Base-by-base conservation (phyloP, 352 stramenopile species). In the Globisporangium middletonii region DNA sequence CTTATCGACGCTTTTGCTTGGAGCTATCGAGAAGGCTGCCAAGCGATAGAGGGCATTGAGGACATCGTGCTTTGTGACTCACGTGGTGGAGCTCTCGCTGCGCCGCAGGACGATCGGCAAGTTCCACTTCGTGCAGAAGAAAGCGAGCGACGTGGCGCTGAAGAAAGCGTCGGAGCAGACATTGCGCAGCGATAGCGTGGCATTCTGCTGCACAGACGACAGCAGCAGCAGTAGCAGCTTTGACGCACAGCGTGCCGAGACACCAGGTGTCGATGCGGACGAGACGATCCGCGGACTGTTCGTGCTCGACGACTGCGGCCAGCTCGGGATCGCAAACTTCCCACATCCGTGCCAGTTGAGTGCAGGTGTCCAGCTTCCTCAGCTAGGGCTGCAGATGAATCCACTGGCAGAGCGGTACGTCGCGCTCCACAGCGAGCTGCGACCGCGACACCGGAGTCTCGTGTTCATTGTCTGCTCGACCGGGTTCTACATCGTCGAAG, bases 391-490 rank as follows among this genome's bases (percentile, higher is more conserved):
- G 16, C 67, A 62, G 13, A 64, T 66, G 35, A 69, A 73, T 16
- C 65, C 67, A 30, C 30, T 51, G 19, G 64, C 58, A 13, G 67
- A 78, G 54, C 57, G 59, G 46, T 75, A 75, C 23, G 55, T 63
- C 27, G 70, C 65, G 15, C 62, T 78, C 41, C 65, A 75, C 47
- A 52, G 54, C 48, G 53, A 65, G 15, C 55, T 45, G 35, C 30
- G 50, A 38, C 16, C 11, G 33, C 45, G 60, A 26, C 67, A 57
- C 23, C 65, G 71, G 19, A 68, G 57, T 46, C 54, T 79, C 28
- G 37, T 59, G 15, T 74, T 76, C 47, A 48, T 60, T 30, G 68
- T 79, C 27, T 76, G 71, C 53, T 74, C 71, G 27, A 79, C 55
- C 16, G 71, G 68, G 0, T 76, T 74, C 59, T 74, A 59, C 48